A percentile compares a stretch with the other conserved stretches of the same genome.
These are phyloP conservation scores for Dictyostelium citrinum DNA, from an alignment of 78 protist species.

Conservation along the genomic window DNA sequence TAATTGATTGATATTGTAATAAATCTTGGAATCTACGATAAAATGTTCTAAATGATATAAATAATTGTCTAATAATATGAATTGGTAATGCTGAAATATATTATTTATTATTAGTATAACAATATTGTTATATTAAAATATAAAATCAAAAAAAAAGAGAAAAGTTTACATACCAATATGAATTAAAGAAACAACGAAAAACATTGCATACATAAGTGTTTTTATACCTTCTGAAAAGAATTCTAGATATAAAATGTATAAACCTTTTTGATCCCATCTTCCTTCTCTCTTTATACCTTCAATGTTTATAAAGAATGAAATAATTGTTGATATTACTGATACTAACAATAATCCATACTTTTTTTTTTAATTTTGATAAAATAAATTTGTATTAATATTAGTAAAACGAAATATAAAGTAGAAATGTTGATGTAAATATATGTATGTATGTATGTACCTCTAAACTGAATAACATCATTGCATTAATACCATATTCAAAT, in stretches of 20 bases:
- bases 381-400: no score
- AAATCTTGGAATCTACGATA: slow-evolving; percentile 64
- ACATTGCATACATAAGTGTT: slow-evolving; percentile 67
- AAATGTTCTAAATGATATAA: slow-evolving; percentile 77
- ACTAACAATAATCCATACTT: slow-evolving; percentile 71
- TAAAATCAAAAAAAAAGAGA: no score
- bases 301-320: slow-evolving; percentile 73
- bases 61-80: slow-evolving; percentile 92
- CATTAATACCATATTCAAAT: slow-evolving; percentile 68
- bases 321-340: slow-evolving; percentile 35
- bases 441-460: slow-evolving; percentile 43
- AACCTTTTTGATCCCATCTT: slow-evolving; percentile 89
- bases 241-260: slow-evolving; percentile 85
- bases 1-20: slow-evolving; percentile 50
- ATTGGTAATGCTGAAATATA: slow-evolving; percentile 87
- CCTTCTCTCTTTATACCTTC: slow-evolving; percentile 81
- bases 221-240: slow-evolving; percentile 59
- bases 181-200: slow-evolving; percentile 74
- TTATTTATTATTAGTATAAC: background rate
- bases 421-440: background rate
- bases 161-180: slow-evolving; percentile 65
- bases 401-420: no score
- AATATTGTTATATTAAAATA: no score
- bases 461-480: slow-evolving; percentile 88
- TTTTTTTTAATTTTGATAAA: no score